Percentiles rank a stretch among this genome's conserved stretches.
phyloP scores from a whole-genome alignment of 768 basidiomycete species.

The Fibroporia radiculosa region DNA sequence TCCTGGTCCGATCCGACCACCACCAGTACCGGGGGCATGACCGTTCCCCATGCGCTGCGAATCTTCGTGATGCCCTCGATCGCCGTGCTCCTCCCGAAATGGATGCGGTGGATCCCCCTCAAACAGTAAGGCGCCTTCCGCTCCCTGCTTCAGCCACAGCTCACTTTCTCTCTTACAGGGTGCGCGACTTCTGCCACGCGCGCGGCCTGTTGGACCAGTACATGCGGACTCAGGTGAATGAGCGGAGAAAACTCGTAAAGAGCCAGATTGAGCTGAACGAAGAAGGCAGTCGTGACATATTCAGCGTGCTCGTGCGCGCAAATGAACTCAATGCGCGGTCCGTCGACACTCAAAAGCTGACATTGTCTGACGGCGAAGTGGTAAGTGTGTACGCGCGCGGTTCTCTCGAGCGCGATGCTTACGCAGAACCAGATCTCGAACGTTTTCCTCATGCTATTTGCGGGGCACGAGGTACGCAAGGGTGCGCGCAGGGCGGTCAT shows the following conservation, averaged over 20 bases:
- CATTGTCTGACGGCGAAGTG: not conserved
- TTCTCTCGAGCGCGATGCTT: too few relatives aligned
- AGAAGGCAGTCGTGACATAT: constrained; percentile 6
- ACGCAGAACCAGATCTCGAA: too few relatives aligned
- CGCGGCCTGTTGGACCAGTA: constrained; percentile 1
- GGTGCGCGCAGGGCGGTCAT: too few relatives aligned
- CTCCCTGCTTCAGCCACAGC: too few relatives aligned
- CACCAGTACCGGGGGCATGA: constrained; percentile 5
- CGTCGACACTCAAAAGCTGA: constrained; percentile 5
- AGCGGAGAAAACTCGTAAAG: constrained; percentile 7
- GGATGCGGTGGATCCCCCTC: not conserved
- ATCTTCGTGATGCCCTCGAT: not conserved
- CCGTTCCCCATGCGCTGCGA: not conserved
- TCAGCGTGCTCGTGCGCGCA: constrained; percentile 13
- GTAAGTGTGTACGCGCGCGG: too few relatives aligned
- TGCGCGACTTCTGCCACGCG: not conserved
- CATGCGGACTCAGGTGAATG: constrained; percentile 8
- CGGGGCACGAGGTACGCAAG: constrained; percentile 9
- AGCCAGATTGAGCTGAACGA: not conserved
- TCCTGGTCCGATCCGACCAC: constrained; percentile 9
- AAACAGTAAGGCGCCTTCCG: not conserved
- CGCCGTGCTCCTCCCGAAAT: not conserved
- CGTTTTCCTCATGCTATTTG: constrained; percentile 13
- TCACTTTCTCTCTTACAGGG: too few relatives aligned
- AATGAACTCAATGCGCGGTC: constrained; percentile 7